Evolutionary conservation across 805 yeast genomes (phyloP).

Genomic region (Saccharomycopsis microspora): DNA sequence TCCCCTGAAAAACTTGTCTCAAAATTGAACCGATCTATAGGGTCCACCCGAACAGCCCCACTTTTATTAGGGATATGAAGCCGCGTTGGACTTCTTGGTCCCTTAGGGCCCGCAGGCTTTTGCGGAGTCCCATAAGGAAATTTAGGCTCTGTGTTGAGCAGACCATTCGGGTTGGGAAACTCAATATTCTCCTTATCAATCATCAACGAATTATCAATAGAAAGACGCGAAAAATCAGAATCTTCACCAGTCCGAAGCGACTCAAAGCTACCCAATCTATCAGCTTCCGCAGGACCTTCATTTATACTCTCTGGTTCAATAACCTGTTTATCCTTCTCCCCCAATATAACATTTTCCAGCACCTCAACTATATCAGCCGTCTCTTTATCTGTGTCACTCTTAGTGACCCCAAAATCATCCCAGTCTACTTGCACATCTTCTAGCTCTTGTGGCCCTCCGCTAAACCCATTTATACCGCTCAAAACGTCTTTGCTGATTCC

Average conservation of each 20-base stretch:
- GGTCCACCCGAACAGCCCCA: background rate
- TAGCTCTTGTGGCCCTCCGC: background rate
- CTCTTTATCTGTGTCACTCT: slow-evolving; percentile 8
- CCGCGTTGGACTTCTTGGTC: too few relatives aligned
- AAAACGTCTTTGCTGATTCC: background rate
- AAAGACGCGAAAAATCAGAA: background rate
- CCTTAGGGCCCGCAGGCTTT: too few relatives aligned
- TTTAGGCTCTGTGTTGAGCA: background rate
- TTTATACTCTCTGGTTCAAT: background rate
- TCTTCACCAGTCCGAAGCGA: background rate
- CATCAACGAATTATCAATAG: background rate
- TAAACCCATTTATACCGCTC: background rate
- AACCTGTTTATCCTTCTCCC: background rate
- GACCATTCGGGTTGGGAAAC: background rate
- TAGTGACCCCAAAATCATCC: background rate
- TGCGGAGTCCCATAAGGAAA: too few relatives aligned
- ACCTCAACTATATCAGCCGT: background rate
- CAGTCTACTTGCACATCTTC: background rate
- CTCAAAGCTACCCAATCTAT: background rate
- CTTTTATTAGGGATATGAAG: background rate
- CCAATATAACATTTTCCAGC: background rate
- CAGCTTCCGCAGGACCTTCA: background rate
- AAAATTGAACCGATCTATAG: slow-evolving; percentile 12
- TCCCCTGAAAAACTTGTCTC: slow-evolving; percentile 14
- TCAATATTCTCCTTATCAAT: too few relatives aligned